Evolutionary conservation across 495 filamentous ascomycete genomes (phyloP).

Genomic region (Hyaloscypha variabilis): DNA sequence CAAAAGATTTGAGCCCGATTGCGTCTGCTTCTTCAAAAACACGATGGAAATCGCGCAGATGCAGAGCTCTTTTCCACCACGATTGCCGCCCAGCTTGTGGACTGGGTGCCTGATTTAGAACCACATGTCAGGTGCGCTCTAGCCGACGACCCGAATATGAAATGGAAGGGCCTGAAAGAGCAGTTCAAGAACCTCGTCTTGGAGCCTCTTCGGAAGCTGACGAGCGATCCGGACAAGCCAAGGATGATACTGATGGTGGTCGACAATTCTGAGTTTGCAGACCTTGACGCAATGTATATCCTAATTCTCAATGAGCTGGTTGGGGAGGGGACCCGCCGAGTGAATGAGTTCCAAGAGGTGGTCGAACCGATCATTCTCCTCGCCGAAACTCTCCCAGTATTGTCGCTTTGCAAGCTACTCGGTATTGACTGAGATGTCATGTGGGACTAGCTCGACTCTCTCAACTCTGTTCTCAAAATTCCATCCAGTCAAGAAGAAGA

Average conservation of each 20-base stretch:
- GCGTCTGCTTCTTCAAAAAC: not conserved
- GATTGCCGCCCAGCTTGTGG: conserved; percentile 16
- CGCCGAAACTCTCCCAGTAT: conserved; percentile 25
- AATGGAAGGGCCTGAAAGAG: conserved; percentile 15
- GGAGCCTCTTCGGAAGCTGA: conserved; percentile 30
- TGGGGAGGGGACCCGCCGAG: conserved; percentile 1
- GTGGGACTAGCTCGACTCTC: conserved; percentile 25
- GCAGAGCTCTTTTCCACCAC: conserved; percentile 17
- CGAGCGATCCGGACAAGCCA: conserved; percentile 27
- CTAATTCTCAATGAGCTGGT: conserved; percentile 36
- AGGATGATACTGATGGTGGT: no score
- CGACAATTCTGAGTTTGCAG: no score
- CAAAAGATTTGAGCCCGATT: conserved; percentile 6
- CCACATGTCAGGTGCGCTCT: conserved; percentile 19
- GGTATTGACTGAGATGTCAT: not conserved
- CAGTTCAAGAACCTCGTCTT: conserved; percentile 27
- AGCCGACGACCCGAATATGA: conserved; percentile 13
- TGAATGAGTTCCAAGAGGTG: conserved; percentile 32
- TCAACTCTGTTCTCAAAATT: conserved; percentile 29
- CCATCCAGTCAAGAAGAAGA: conserved; percentile 18
- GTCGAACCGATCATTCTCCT: conserved; percentile 38
- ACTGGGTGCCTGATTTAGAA: conserved; percentile 9
- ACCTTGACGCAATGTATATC: conserved; percentile 37
- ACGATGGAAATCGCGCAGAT: conserved; percentile 21
- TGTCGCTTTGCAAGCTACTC: not conserved